A percentile compares a stretch with the other conserved stretches of the same genome.
Evolutionary conservation across 306 rosid species (phyloP).

Genomic region (Begonia fuchsioides): DNA sequence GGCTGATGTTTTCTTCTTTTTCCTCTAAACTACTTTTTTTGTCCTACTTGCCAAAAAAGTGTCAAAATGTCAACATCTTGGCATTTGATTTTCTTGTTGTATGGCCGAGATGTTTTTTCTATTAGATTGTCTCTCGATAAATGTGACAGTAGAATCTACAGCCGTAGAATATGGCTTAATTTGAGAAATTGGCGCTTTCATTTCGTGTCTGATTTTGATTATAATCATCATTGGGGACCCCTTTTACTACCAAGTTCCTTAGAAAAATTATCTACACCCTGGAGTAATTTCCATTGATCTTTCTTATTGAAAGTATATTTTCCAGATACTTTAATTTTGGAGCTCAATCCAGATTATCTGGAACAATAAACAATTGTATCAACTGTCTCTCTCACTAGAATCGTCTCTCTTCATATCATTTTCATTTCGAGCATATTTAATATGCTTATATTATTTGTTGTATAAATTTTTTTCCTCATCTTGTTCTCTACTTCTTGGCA

Average conservation of each 20-base stretch:
- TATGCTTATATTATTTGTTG: conserved; percentile 6
- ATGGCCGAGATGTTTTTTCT: not conserved
- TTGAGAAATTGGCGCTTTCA: conserved; percentile 11
- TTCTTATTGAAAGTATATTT: no score
- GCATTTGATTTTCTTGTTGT: conserved; percentile 3
- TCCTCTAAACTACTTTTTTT: conserved; percentile 25
- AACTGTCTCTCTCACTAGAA: no score
- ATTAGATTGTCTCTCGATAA: conserved; percentile 38
- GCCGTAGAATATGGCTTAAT: conserved; percentile 4
- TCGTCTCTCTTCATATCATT: no score
- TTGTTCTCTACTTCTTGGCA: conserved; percentile 30
- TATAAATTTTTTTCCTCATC: conserved; percentile 15
- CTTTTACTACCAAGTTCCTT: no score
- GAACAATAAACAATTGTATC: no score
- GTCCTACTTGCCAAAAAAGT: conserved; percentile 5
- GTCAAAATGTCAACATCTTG: conserved; percentile 24
- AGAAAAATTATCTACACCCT: no score
- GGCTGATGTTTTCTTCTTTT: conserved; percentile 15
- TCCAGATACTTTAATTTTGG: no score
- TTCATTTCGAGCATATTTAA: not conserved
- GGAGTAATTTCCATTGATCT: no score
- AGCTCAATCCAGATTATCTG: no score
- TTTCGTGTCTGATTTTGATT: conserved; percentile 5
- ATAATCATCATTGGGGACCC: no score
- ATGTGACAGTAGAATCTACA: conserved; percentile 20